Evolutionary conservation across 306 rosid genomes (phyloP).

Genomic region (Hippophae gyantsensis): DNA sequence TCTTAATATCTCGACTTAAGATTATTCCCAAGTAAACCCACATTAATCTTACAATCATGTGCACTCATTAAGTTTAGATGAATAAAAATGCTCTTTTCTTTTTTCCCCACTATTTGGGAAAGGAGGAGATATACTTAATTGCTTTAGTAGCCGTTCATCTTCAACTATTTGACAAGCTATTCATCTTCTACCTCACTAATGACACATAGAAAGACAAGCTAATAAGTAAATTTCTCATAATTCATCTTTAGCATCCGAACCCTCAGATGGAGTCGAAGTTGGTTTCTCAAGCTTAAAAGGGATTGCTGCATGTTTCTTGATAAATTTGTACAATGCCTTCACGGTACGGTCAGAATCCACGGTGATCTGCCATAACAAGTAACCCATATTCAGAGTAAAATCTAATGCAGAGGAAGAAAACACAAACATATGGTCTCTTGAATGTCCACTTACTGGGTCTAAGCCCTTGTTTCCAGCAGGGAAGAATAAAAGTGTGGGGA

Average conservation of each 20-base stretch:
- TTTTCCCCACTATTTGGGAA: neutral
- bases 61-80: too few species aligned
- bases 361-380: conserved; percentile 47
- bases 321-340: conserved; percentile 88
- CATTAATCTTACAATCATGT: too few species aligned
- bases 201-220: conserved; percentile 11
- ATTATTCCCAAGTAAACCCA: too few species aligned
- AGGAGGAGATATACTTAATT: conserved; percentile 16
- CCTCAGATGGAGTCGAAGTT: conserved; percentile 35
- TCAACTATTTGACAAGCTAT: conserved; percentile 16
- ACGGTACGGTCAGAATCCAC: conserved; percentile 88
- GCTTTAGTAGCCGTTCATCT: conserved; percentile 7
- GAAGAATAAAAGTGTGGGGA: conserved; percentile 54
- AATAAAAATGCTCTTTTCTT: neutral
- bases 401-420: neutral
- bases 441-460: conserved; percentile 41
- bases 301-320: conserved; percentile 84
- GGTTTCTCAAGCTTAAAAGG: conserved; percentile 97
- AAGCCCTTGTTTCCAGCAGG: conserved; percentile 67
- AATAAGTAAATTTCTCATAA: conserved; percentile 30
- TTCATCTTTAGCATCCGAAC: conserved; percentile 58
- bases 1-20: too few species aligned
- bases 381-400: neutral
- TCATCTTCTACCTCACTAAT: conserved; percentile 14
- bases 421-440: neutral